Percentiles rank a stretch among this genome's conserved stretches.
phyloP scores from a whole-genome alignment of 2,329 filamentous ascomycete species.

The Penicillium griseofulvum region DNA sequence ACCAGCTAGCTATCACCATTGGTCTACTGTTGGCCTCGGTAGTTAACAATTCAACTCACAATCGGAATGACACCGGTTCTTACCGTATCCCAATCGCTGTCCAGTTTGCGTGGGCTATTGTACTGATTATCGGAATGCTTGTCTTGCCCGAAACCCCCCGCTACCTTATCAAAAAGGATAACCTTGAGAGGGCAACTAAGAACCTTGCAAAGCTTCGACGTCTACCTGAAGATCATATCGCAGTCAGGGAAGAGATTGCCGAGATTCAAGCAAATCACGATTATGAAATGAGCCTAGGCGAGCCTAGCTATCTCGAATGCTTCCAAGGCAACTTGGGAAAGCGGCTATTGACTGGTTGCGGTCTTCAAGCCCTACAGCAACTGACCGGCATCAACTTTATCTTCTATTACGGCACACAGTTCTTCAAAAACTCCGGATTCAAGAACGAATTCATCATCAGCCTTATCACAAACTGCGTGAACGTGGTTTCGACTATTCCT shows the following conservation, averaged over 20 bases:
- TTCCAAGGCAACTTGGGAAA: conserved; percentile 37
- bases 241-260: conserved; percentile 67
- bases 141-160: conserved; percentile 79
- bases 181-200: conserved; percentile 61
- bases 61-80: conserved; percentile 59
- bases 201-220: conserved; percentile 68
- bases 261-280: conserved; percentile 87
- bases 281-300: conserved; percentile 58
- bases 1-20: conserved; percentile 78
- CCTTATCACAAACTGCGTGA: conserved; percentile 50
- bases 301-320: conserved; percentile 38
- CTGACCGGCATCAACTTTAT: conserved; percentile 46
- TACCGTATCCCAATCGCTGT: conserved; percentile 78
- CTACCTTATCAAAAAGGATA: conserved; percentile 75
- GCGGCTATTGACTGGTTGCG: conserved; percentile 41
- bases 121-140: conserved; percentile 69
- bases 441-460: conserved; percentile 47
- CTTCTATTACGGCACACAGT: conserved; percentile 43
- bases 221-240: conserved; percentile 63
- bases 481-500: conserved; percentile 48
- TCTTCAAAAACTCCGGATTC: conserved; percentile 43
- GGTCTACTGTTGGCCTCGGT: conserved; percentile 71
- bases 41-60: conserved; percentile 68
- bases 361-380: conserved; percentile 42
- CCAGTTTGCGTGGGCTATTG: conserved; percentile 76